Base-by-base conservation (phyloP, 1,284 basidiomycete species). In the Rhodotorula sp. region DNA sequence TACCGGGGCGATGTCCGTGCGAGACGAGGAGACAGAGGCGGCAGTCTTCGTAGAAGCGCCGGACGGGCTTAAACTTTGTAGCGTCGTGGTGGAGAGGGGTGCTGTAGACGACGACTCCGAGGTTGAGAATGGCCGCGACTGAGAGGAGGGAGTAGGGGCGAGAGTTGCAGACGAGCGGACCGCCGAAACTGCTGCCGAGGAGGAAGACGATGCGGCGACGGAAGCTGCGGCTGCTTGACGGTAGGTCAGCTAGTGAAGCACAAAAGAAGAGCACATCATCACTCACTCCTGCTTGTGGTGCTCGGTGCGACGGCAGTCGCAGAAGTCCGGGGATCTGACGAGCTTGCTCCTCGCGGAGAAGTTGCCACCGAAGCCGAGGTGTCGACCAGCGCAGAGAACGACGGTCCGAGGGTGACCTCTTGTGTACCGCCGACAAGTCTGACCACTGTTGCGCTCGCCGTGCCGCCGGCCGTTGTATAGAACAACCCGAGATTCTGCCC, bases 391-490 rank as follows among this genome's bases (percentile, higher is more conserved):
- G 59, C n/a, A 15, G 34, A 48, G 3, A 29, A 20, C 46, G 26
- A 29, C 14, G 23, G 23, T 7, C 56, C 66, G 2, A 74, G 29
- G n/a, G 73, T 74, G 26, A 75, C 63, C 10, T 49, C 39, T n/a
- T 66, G 29, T 21, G 74, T 74, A 6, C 39, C 72, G 5, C 74
- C 74, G 8, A 61, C 21, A 4, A 68, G 57, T 1, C 67, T 54
- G 18, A 69, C 65, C 1, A 71, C 60, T 0, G 70, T 71, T 12
- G 56, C 69, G 0, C 52, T 34, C 2, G 12, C 62, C 3, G 39
- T 46, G 3, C 74, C 74, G 26, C 74, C 74, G 2, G 63, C 69
- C 3, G 63, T 71, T 14, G 74, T 76, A 57, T 74, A 76, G 5
- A 62, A 47, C 3, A 43, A 46, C 8, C 71, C 74, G 29, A 75